Evolutionary conservation across 2,329 filamentous ascomycete genomes (phyloP), one percentile per base, ranked within the genome.

Genomic region (Trematosphaeria pertusa): DNA sequence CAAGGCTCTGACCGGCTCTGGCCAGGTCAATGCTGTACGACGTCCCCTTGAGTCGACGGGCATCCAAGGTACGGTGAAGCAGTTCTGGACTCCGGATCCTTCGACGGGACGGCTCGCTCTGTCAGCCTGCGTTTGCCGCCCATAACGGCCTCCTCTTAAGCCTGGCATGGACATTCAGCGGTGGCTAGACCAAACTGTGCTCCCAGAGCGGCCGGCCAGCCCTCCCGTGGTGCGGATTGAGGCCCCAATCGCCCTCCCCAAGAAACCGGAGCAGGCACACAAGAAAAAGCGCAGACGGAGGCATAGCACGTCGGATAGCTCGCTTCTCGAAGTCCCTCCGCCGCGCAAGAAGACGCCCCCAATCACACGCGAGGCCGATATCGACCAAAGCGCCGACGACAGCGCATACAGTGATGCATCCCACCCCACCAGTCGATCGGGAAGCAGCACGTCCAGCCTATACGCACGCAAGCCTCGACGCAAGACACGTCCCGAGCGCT

Each of bases 401-500:
- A 49, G 36, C 32, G n/a, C 43, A 30, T 38, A 42, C 26, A 63
- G 58, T 43, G 40, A 62, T 41, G 53, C 42, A 36, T 49, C 51
- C 40, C 44, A 48, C 34, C 39, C 50, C 36, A 49, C 53, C 33
- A 48, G 35, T 18, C 54, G 43, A 43, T 53, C 62, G 18, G 49
- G 22, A 24, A 59, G 49, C 47, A 60, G 50, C 44, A 26, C 38
- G 24, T 56, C 60, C 15, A 56, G 52, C 43, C 56, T 46, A 7
- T 80, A 77, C 62, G 68, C 72, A 56, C 73, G 72, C 46, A 73
- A 68, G 48, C 65, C 74, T 53, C 72, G 78, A 43, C 72, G 71
- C 61, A 80, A 76, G 62, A 79, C 76, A 18, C 74, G 71, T 28
- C 64, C 67, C 31, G 76, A 79, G 46, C 71, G 68, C 44, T 80